Evolutionary conservation across 805 yeast species (phyloP).

Genomic region (Yarrowia hollandica): DNA sequence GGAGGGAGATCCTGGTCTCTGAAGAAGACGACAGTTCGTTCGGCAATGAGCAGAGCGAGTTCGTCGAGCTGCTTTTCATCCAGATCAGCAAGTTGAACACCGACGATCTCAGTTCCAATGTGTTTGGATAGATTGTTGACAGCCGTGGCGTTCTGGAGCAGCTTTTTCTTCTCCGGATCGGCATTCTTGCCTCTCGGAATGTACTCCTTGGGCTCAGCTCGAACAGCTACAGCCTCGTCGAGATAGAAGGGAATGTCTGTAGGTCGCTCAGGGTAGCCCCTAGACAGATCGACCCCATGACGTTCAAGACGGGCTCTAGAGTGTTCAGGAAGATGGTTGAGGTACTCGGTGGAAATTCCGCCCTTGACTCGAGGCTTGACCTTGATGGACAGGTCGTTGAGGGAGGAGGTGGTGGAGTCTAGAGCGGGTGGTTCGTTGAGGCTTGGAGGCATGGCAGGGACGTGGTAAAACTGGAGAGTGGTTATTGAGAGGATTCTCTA

Average conservation of each 20-base stretch:
- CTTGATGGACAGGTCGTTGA: constrained; percentile 5
- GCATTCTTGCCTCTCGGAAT: constrained; percentile 44
- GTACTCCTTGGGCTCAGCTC: constrained; percentile 41
- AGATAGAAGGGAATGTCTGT: constrained; percentile 44
- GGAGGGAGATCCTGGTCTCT: constrained; percentile 48
- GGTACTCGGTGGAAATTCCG: constrained; percentile 17
- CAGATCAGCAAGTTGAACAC: constrained; percentile 48
- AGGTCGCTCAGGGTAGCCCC: constrained; percentile 48
- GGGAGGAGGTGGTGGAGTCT: background rate
- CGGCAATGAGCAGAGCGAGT: constrained; percentile 50
- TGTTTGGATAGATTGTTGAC: constrained; percentile 50
- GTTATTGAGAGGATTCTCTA: too few species aligned
- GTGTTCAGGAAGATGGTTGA: constrained; percentile 6
- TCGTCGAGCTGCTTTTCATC: constrained; percentile 50
- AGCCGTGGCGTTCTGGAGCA: constrained; percentile 46
- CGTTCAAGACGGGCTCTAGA: constrained; percentile 39
- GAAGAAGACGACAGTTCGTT: constrained; percentile 55
- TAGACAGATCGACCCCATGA: constrained; percentile 43
- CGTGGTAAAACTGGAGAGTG: too few species aligned
- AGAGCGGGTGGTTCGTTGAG: background rate
- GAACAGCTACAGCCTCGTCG: constrained; percentile 46
- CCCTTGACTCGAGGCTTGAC: constrained; percentile 18
- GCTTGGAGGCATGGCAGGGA: background rate
- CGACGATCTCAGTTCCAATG: constrained; percentile 53
- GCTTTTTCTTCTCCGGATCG: constrained; percentile 45